Base-by-base conservation (phyloP, 2,329 filamentous ascomycete species). In the Fusarium foetens region DNA sequence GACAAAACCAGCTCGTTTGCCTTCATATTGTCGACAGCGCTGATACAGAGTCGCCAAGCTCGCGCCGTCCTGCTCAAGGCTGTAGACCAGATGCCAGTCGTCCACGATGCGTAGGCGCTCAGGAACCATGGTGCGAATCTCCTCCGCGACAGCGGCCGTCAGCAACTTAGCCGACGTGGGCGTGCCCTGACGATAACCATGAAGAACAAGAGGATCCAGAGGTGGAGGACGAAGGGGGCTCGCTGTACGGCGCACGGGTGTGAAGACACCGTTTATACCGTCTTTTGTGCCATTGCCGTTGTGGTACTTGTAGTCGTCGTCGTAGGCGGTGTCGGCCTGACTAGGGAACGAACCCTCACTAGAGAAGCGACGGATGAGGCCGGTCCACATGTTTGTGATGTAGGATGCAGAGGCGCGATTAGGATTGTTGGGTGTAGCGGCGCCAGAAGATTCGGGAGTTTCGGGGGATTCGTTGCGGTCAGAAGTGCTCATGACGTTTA, bases 181-280 rank as follows among this genome's bases (percentile, higher is more conserved):
- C 7, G 92, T 94, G 75, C 86, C 86, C 3, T 85, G 83, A 65
- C 86, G 85, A 81, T 91, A 94, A 41, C 93, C 93, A 27, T 85
- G 82, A 39, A 98, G 86, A 8, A 87, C 85, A 27, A 98, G 83
- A 0, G 95, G 94, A 63, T 95, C 95, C 54, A 98, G 88, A 0
- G 95, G 95, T 16, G 95, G 95, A 3, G 94, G 94, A 74, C 94
- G 92, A 80, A 97, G 94, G 4, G 94, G 94, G 17, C 92, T 94
- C 11, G 89, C 87, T 58, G 88, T 90, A 72, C 93, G 89, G 43
- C 72, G 74, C 23, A 76, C 58, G n/a, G 81, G 81, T 25, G 77
- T 77, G 80, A 90, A 93, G 69, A 91, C 87, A 58, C 87, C 86
- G 73, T 86, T 84, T 79, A 90, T 83, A 71, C 86, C 86, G 72